Conservation (phyloP, 2,329 filamentous ascomycete species). For the Paracamarosporium sp. region DNA sequence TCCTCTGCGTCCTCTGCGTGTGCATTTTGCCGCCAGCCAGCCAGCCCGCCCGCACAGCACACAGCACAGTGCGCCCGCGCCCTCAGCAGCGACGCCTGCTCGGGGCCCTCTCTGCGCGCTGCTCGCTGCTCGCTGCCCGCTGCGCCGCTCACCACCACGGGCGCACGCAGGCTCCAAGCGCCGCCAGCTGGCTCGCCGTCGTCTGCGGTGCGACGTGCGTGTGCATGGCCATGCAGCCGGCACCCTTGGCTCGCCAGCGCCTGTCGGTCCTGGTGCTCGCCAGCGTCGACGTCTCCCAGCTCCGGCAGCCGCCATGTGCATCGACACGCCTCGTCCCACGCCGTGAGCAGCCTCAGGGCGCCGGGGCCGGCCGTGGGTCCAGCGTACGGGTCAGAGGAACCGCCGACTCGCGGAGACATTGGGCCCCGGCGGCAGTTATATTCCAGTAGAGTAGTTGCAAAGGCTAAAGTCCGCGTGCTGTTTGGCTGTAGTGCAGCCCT, state of each 20-base stretch:
- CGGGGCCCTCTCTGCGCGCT: too few species aligned
- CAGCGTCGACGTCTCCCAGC: too few species aligned
- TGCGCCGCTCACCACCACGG: not conserved
- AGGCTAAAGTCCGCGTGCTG: slow-evolving; percentile 40
- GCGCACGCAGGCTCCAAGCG: slow-evolving; percentile 10
- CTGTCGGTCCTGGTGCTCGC: slow-evolving; percentile 30
- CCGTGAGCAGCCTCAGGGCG: slow-evolving; percentile 2
- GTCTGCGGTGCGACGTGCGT: slow-evolving; percentile 34
- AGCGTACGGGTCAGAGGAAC: slow-evolving; percentile 37
- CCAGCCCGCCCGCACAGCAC: slow-evolving; percentile 14
- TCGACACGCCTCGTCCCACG: slow-evolving; percentile 35
- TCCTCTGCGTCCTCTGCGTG: slow-evolving; percentile 2
- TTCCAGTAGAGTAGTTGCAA: slow-evolving; percentile 41
- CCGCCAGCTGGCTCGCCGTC: slow-evolving; percentile 16
- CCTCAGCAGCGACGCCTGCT: not conserved
- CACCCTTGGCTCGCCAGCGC: slow-evolving; percentile 22
- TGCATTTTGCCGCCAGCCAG: slow-evolving; percentile 16
- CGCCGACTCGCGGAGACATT: slow-evolving; percentile 32
- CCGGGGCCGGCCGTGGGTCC: slow-evolving; percentile 4
- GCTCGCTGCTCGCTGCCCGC: too few species aligned
- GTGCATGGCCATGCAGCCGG: slow-evolving; percentile 28
- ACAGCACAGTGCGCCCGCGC: slow-evolving; percentile 1
- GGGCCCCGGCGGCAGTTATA: slow-evolving; percentile 37
- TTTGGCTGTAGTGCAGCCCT: slow-evolving; percentile 33
- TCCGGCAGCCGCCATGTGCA: slow-evolving; percentile 42